These are phyloP conservation scores for Amyloporia xantha DNA, from an alignment of 768 basidiomycete species.

Conservation along the genomic window DNA sequence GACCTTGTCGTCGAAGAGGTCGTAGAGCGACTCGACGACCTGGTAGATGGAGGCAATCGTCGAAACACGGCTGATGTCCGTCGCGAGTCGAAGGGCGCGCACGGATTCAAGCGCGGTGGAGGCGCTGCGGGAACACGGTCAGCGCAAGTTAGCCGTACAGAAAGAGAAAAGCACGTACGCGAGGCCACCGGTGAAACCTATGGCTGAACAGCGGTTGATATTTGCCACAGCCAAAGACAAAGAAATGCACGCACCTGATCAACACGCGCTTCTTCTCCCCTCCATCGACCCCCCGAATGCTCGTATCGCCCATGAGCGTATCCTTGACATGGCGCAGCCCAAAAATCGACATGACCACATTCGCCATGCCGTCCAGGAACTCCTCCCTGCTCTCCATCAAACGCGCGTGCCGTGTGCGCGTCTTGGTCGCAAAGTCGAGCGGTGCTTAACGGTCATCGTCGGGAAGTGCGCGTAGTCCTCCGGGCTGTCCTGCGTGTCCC, in stretches of 20 bases:
- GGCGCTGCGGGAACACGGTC: constrained; percentile 21
- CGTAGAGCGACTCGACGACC: constrained; percentile 62
- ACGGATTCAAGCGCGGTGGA: constrained; percentile 56
- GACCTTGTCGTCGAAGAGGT: constrained; percentile 77
- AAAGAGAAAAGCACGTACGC: constrained; percentile 23
- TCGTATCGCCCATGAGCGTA: constrained; percentile 73
- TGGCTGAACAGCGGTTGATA: not conserved
- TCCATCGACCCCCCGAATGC: constrained; percentile 64
- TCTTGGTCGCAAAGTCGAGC: constrained; percentile 59
- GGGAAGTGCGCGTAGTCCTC: constrained; percentile 88
- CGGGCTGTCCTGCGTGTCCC: constrained; percentile 75
- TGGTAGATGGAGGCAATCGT: constrained; percentile 85
- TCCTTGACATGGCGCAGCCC: constrained; percentile 67
- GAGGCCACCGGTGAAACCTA: constrained; percentile 41
- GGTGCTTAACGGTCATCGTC: constrained; percentile 73
- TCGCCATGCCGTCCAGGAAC: constrained; percentile 37
- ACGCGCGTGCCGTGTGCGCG: constrained; percentile 59
- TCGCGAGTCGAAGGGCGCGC: constrained; percentile 47
- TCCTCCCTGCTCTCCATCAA: constrained; percentile 36
- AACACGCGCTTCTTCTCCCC: constrained; percentile 77
- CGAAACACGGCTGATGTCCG: constrained; percentile 38
- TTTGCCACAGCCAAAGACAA: not conserved
- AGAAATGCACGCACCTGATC: constrained; percentile 42
- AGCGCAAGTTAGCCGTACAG: not conserved
- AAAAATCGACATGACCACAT: constrained; percentile 60